Evolutionary conservation across 2,329 filamentous ascomycete genomes (phyloP).

Genomic region (Calonectria honghensis): DNA sequence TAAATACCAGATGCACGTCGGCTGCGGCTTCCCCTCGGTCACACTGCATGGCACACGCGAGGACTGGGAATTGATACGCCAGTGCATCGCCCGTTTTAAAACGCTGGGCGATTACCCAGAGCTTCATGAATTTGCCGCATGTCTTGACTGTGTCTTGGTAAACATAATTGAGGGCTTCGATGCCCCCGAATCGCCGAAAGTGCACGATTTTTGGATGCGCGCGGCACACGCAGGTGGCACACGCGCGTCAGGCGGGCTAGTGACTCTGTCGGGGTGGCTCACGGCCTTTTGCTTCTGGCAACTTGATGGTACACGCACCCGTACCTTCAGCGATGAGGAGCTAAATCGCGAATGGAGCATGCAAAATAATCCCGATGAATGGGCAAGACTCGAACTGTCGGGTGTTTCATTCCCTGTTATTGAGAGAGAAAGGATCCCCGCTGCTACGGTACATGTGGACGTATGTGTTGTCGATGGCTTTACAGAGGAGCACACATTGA

Average conservation of each 20-base stretch:
- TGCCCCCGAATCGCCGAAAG: slow-evolving; percentile 31
- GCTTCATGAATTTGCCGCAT: not conserved
- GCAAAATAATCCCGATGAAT: slow-evolving; percentile 16
- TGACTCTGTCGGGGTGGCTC: slow-evolving; percentile 42
- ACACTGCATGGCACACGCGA: slow-evolving; percentile 33
- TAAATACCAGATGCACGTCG: slow-evolving; percentile 26
- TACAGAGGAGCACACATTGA: slow-evolving; percentile 4
- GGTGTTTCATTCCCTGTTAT: slow-evolving; percentile 4
- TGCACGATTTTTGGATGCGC: slow-evolving; percentile 47
- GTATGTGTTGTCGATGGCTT: slow-evolving; percentile 7
- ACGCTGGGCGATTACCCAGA: slow-evolving; percentile 11
- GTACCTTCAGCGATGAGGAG: slow-evolving; percentile 13
- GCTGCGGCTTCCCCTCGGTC: slow-evolving; percentile 40
- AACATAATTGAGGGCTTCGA: slow-evolving; percentile 44
- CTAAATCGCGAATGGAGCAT: slow-evolving; percentile 8
- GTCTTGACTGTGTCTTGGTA: slow-evolving; percentile 24
- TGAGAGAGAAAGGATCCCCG: slow-evolving; percentile 12
- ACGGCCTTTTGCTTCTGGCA: slow-evolving; percentile 45
- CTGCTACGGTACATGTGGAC: not conserved
- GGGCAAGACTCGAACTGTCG: slow-evolving; percentile 11
- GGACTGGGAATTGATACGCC: slow-evolving; percentile 35
- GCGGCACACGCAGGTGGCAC: slow-evolving; percentile 40
- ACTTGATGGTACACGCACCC: slow-evolving; percentile 23
- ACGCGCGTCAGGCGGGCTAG: slow-evolving; percentile 22
- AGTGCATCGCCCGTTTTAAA: slow-evolving; percentile 26